Conservation (phyloP, 2,329 filamentous ascomycete genomes). For the Fusarium redolens region DNA sequence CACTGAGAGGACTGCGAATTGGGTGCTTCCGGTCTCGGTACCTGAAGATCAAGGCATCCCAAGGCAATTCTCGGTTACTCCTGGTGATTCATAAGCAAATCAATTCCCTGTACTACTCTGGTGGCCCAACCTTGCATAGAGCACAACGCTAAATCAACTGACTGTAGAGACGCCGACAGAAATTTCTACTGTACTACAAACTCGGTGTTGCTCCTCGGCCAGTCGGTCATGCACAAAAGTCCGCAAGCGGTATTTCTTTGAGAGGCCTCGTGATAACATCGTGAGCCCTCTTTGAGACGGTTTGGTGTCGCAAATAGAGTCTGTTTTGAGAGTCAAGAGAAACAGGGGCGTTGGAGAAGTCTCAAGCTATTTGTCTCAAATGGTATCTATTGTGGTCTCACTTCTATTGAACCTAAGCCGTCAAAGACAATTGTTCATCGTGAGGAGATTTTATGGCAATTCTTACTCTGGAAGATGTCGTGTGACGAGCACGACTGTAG, state of each 20-base stretch:
- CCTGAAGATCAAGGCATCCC: not conserved
- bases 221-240: slow-evolving; percentile 3
- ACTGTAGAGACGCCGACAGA: not conserved
- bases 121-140: slow-evolving; percentile 1
- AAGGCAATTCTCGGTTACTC: not conserved
- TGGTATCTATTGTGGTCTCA: not conserved
- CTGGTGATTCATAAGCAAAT: not conserved
- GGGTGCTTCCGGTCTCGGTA: not conserved
- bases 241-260: slow-evolving; percentile 2
- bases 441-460: not conserved
- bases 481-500: slow-evolving; percentile 7
- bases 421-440: not conserved
- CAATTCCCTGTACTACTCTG: slow-evolving; percentile 1
- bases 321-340: not conserved
- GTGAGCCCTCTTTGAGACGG: slow-evolving; percentile 2
- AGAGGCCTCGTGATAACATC: slow-evolving; percentile 3
- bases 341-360: not conserved
- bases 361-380: not conserved
- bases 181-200: slow-evolving; percentile 15
- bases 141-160: not conserved
- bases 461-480: not conserved
- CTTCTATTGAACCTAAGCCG: not conserved
- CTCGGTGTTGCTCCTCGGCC: slow-evolving; percentile 3
- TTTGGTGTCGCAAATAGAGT: slow-evolving; percentile 8
- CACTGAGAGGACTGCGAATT: not conserved